phyloP scores from a whole-genome alignment of 441 rosid genomes.

The Arabidopsis hybrid region DNA sequence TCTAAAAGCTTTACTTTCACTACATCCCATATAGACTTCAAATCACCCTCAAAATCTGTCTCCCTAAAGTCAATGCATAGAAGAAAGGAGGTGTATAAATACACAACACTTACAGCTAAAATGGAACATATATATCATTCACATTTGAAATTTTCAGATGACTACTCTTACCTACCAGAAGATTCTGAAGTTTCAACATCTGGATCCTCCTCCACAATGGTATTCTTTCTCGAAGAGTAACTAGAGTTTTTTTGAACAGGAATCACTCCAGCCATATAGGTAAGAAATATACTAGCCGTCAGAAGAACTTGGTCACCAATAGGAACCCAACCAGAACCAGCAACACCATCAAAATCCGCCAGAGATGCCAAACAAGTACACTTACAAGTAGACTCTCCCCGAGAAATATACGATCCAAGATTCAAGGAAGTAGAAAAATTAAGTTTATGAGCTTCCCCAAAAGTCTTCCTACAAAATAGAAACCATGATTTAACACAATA shows the following conservation, averaged over 20 bases:
- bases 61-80: slow-evolving; percentile 49
- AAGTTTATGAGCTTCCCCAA: slow-evolving; percentile 39
- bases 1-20: slow-evolving; percentile 74
- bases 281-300: slow-evolving; percentile 73
- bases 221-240: slow-evolving; percentile 46
- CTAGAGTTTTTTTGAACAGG: slow-evolving; percentile 57
- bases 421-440: slow-evolving; percentile 37
- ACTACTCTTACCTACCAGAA: slow-evolving; percentile 97
- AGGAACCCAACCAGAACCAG: slow-evolving; percentile 62
- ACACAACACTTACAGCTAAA: not conserved
- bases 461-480: slow-evolving; percentile 49
- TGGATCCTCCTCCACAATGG: slow-evolving; percentile 40
- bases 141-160: slow-evolving; percentile 37
- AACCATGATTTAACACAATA: not conserved
- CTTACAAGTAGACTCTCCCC: slow-evolving; percentile 44
- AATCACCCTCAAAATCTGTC: slow-evolving; percentile 49
- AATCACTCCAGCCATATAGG: slow-evolving; percentile 85
- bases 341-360: slow-evolving; percentile 56
- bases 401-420: slow-evolving; percentile 40
- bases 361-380: slow-evolving; percentile 62
- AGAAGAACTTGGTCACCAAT: slow-evolving; percentile 77
- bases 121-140: slow-evolving; percentile 21
- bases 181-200: slow-evolving; percentile 53
- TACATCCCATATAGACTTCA: slow-evolving; percentile 63
- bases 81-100: slow-evolving; percentile 30